These are phyloP conservation scores for Venturia carpophila DNA, from an alignment of 2,329 filamentous ascomycete species.

Conservation along the genomic window DNA sequence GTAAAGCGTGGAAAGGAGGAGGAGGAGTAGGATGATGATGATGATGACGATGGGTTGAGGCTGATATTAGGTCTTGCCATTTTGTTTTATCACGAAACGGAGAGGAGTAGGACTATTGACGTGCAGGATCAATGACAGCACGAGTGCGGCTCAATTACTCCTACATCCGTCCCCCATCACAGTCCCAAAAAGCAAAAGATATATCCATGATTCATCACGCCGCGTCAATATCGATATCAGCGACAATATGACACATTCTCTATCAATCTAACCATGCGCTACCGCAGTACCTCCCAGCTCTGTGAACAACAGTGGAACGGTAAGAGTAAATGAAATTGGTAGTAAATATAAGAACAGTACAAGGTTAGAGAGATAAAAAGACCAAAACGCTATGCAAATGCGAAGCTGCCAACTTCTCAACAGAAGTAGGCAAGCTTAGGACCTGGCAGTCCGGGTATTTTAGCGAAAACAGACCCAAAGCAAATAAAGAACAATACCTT, in stretches of 20 bases:
- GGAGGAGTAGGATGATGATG: no score
- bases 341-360: not conserved
- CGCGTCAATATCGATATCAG: no score
- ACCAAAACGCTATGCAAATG: constrained; percentile 13
- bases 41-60: no score
- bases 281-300: no score
- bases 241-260: not conserved
- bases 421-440: not conserved
- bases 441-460: constrained; percentile 12
- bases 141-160: not conserved
- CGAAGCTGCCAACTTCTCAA: not conserved
- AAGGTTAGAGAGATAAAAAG: not conserved
- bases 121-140: not conserved
- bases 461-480: not conserved
- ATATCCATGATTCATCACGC: constrained; percentile 1
- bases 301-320: no score
- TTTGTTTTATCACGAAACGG: no score
- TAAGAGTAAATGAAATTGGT: not conserved
- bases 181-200: not conserved
- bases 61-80: no score
- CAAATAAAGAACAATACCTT: not conserved
- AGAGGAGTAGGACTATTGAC: no score
- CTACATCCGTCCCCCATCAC: not conserved
- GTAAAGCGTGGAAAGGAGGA: no score
- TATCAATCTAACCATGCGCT: not conserved